Base-by-base conservation (phyloP, 2,329 filamentous ascomycete genomes). In the Elsinoe batatas region DNA sequence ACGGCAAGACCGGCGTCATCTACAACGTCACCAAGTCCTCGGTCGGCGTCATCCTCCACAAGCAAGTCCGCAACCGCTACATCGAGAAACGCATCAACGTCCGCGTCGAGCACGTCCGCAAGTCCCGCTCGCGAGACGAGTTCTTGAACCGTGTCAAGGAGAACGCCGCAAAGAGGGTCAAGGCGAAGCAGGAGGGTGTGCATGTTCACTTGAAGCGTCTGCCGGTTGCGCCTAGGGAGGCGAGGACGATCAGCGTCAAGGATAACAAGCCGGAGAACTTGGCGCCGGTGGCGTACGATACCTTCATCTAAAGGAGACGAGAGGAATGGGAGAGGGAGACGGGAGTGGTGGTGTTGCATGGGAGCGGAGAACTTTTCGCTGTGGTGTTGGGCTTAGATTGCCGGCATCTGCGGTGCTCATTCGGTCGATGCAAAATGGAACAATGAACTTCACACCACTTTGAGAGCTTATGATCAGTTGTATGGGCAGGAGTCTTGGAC, bases 71-170 rank as follows among this genome's bases (percentile, higher is more conserved):
- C 79, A 93, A 97, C 86, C 88, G 91, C 72, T 98, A 96, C 85
- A 82, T 98, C 75, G 93, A 98, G 88, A 98, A 98, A 90, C 91
- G 93, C 76, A 85, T 98, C 81, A 97, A 95, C 85, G 82, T 98
- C 79, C 89, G 93, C 74, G 78, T 97, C 77, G 93, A 98, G 86
- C 93, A 98, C 85, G 83, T 98, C 78, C 78, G 79, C 71, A 87
- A 88, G 73, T 97, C 91, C 67, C 87, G 93, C 75, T 97, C 91
- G 71, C 84, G 93, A 73, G 91, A 97, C 71, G 91, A 93, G 76
- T 97, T 98, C 83, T 77, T 97, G 71, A 85, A 82, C 79, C 87
- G 91, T 71, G 91, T 98, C 76, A 97, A 97, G 88, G 78, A 83
- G 73, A 97, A 97, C 80, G 90, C 91, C 71, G 84, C 82, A 73